phyloP scores from a whole-genome alignment of 2,329 filamentous ascomycete species.

The Byssochlamys sp. region DNA sequence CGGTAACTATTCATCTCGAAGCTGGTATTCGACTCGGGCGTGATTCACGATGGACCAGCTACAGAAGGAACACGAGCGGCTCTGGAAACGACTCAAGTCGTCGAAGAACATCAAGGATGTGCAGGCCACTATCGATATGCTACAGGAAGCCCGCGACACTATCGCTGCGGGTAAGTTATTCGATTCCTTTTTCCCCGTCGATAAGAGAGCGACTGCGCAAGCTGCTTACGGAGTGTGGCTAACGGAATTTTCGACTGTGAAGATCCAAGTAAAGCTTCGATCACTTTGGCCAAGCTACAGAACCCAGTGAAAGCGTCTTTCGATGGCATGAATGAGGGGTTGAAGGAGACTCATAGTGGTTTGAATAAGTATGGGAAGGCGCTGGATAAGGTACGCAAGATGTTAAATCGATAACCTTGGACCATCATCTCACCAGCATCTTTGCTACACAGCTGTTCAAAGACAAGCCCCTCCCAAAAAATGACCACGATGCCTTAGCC shows the following conservation, averaged over 20 bases:
- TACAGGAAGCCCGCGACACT: constrained; percentile 62
- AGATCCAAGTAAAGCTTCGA: constrained; percentile 61
- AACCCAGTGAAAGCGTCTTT: constrained; percentile 74
- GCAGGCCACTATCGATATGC: constrained; percentile 68
- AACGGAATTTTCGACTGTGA: constrained; percentile 7
- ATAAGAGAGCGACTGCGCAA: constrained; percentile 1
- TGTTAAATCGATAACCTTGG: background rate
- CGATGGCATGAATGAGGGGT: constrained; percentile 66
- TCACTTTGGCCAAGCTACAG: constrained; percentile 74
- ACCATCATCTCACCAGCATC: background rate
- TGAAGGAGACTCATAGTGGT: constrained; percentile 73
- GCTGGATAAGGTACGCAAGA: constrained; percentile 59
- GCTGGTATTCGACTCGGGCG: constrained; percentile 2
- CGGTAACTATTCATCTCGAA: constrained; percentile 21
- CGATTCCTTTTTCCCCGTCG: background rate
- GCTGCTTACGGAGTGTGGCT: constrained; percentile 7
- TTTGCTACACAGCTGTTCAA: constrained; percentile 49
- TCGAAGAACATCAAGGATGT: constrained; percentile 66
- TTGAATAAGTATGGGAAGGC: constrained; percentile 77
- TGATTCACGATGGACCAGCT: constrained; percentile 50
- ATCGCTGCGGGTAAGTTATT: constrained; percentile 57
- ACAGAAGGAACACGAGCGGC: constrained; percentile 63
- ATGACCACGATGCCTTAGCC: constrained; percentile 70
- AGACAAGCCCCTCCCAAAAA: constrained; percentile 59
- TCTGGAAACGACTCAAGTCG: constrained; percentile 60